Base-by-base conservation (phyloP, 352 stramenopile genomes). In the Phytophthora quininea region DNA sequence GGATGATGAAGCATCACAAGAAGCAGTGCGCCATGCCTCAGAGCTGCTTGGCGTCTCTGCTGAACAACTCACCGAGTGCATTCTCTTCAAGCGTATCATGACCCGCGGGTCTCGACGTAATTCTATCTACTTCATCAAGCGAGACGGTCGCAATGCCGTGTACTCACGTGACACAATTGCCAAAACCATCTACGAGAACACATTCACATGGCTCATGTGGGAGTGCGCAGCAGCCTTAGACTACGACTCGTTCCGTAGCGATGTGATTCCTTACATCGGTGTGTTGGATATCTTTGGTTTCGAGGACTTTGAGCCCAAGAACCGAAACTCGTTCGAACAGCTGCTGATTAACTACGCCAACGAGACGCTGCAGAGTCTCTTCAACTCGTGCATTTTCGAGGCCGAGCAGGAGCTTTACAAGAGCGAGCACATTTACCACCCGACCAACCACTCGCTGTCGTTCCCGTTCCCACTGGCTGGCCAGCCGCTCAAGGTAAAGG, bases 231-330 rank as follows among this genome's bases (percentile, higher is more conserved):
- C 68, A 3, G 82, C 86, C 7, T 62, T 96, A 40, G 86, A 95
- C 63, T 91, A 94, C 69, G 81, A 93, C 76, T 77, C 94, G 68
- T 80, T 86, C 53, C 86, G 87, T 32, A 89, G 79, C 52, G 86
- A 93, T 54, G 86, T 93, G 45, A 76, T 93, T 32, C 86, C 90
- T 35, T 91, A 97, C 82, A 96, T 97, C 61, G 90, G 89, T 14
- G 88, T 98, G 30, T 77, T 98, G 24, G 92, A 98, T 75, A 98
- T 98, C 50, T 98, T 98, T 62, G 92, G 92, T 14, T 97, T 97
- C 66, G 91, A 97, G 64, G 89, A 91, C 51, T 96, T 98, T 46
- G 77, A 94, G 59, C 77, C 84, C 5, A 98, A 89, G 69, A 93
- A 93, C 64, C 84, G 78, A 54, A 98, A 98, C 74, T 95, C 82